Conservation (phyloP, 192 early-diverging fungal genomes). For the Phlyctochytrium arcticum region DNA sequence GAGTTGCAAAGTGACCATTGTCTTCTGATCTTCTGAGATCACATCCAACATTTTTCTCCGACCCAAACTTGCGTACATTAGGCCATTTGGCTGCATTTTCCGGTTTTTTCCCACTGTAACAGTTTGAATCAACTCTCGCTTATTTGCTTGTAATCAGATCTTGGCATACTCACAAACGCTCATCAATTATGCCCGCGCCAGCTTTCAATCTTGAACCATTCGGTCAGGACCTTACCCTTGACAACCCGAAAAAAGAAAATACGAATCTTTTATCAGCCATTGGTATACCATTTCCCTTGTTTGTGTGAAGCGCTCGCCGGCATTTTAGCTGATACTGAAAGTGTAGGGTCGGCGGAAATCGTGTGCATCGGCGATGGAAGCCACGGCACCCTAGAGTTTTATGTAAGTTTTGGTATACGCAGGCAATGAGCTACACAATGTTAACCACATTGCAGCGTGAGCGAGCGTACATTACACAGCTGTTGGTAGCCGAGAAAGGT, state of each 20-base stretch:
- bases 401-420: background rate
- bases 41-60: no score
- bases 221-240: background rate
- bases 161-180: no score
- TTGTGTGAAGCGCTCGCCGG: background rate
- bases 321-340: background rate
- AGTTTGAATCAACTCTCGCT: no score
- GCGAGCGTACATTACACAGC: conserved; percentile 17
- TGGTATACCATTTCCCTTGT: background rate
- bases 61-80: no score
- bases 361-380: conserved; percentile 13
- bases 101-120: no score
- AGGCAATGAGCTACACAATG: background rate
- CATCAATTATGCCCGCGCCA: background rate
- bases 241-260: background rate
- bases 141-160: no score
- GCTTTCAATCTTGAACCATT: background rate
- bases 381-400: conserved; percentile 17
- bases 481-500: conserved; percentile 4
- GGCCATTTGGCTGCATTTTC: no score
- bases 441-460: background rate
- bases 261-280: background rate
- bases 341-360: background rate
- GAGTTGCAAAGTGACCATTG: no score
- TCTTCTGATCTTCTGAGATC: no score